Evolutionary conservation across 2,329 filamentous ascomycete genomes (phyloP).

Genomic region (Xylariaceae sp.): DNA sequence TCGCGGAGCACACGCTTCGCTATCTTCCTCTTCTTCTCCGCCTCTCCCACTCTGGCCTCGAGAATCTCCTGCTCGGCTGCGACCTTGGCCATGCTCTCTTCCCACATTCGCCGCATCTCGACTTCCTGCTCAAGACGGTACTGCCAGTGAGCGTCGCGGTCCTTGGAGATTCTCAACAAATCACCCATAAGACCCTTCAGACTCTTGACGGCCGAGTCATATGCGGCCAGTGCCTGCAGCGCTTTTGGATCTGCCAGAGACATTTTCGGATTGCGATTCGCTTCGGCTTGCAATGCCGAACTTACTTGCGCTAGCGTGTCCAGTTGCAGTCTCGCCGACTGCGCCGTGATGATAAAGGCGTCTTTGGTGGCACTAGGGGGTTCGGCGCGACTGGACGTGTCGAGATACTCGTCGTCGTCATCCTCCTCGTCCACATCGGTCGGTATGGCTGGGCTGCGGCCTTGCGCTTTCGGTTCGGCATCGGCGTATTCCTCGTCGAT

Average conservation of each 20-base stretch:
- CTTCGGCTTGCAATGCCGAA: slow-evolving; percentile 70
- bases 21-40: slow-evolving; percentile 81
- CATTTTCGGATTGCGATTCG: slow-evolving; percentile 61
- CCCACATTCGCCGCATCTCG: slow-evolving; percentile 92
- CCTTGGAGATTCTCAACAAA: slow-evolving; percentile 83
- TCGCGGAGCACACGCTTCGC: slow-evolving; percentile 88
- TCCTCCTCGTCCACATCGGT: slow-evolving; percentile 48
- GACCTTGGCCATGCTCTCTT: slow-evolving; percentile 98
- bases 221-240: slow-evolving; percentile 72
- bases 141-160: slow-evolving; percentile 96
- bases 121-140: slow-evolving; percentile 87
- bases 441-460: slow-evolving; percentile 32
- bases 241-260: slow-evolving; percentile 72
- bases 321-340: slow-evolving; percentile 87
- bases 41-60: slow-evolving; percentile 80
- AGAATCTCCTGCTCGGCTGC: slow-evolving; percentile 89
- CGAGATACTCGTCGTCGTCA: slow-evolving; percentile 60
- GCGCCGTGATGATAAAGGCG: slow-evolving; percentile 93
- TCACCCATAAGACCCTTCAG: slow-evolving; percentile 80
- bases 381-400: slow-evolving; percentile 76
- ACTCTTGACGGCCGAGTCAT: slow-evolving; percentile 84
- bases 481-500: slow-evolving; percentile 48
- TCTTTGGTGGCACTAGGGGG: slow-evolving; percentile 74
- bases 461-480: slow-evolving; percentile 37
- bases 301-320: slow-evolving; percentile 86